Evolutionary conservation across 2,329 filamentous ascomycete genomes (phyloP), one percentile per base, ranked within the genome.

Genomic region (Sporothrix curviconia): DNA sequence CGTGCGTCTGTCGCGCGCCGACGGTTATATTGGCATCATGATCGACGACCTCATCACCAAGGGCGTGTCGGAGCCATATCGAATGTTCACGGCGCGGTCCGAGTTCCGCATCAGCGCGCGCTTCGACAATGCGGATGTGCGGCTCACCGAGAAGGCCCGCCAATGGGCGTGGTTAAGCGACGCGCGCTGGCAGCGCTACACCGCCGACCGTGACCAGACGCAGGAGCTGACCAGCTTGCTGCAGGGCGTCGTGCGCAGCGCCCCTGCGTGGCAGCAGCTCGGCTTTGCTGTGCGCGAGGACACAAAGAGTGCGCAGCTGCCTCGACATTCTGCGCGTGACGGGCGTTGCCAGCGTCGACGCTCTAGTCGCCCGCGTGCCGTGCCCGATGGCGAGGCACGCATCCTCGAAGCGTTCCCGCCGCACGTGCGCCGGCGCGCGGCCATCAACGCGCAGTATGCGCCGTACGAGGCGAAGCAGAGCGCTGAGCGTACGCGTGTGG

Each of bases 21-120:
- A 99, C 70, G 91, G 90, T 12, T 99, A 96, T 71, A 97, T 99
- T 67, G 94, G 94, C 64, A 88, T 99, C 73, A 96, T 99, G 91
- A 92, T 99, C 66, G 94, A 99, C 71, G 94, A 99, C 69, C 83
- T 99, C 37, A 86, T 95, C 67, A 97, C 92, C 22, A 97, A 96
- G 72, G 94, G 94, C 49, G 94, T 99, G 30, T 92, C 89, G 2
- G 94, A 99, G 69, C 94, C 94, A 1, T 99, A 99, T 72, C 85
- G 94, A 64, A 97, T 99, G 92, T 99, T 99, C 75, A 99, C 94
- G 2, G 89, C 89, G 6, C 85, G 94, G 62, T 95, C 89, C 73
- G 94, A 99, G 74, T 99, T 95, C 72, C 89, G 94, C 61, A 92
- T 99, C 81, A 90, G 87, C 43, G 84, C 90, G 2, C 87, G 94